Evolutionary conservation across 1,139 yeast genomes (phyloP).

Genomic region (Lipomyces yarrowii): DNA sequence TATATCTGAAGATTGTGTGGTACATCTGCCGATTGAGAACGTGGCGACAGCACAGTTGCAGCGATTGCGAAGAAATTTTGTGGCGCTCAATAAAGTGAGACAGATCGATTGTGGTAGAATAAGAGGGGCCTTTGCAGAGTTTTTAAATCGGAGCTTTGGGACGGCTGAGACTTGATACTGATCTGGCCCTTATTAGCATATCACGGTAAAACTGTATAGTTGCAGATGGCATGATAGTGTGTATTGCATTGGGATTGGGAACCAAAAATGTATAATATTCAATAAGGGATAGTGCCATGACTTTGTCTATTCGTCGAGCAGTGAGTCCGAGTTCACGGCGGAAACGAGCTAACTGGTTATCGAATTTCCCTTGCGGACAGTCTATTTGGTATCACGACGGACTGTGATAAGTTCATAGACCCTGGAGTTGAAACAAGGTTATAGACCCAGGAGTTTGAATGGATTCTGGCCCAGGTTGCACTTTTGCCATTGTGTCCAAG

Average conservation of each 20-base stretch:
- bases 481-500: neutral
- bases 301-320: neutral
- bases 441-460: neutral
- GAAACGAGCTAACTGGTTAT: no score
- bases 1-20: constrained; percentile 45
- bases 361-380: no score
- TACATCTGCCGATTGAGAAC: constrained; percentile 63
- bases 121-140: constrained; percentile 70
- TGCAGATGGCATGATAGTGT: neutral
- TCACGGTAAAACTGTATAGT: neutral
- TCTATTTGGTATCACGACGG: neutral
- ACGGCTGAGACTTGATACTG: neutral
- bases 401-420: neutral
- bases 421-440: neutral
- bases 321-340: no score
- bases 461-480: neutral
- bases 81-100: constrained; percentile 76
- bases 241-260: neutral
- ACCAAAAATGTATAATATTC: neutral
- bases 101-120: constrained; percentile 67
- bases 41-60: constrained; percentile 80
- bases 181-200: neutral
- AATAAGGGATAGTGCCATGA: neutral
- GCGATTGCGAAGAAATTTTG: constrained; percentile 78
- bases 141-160: constrained; percentile 50